Conservation (phyloP, 495 filamentous ascomycete genomes). For the Haplographium delicatum region DNA sequence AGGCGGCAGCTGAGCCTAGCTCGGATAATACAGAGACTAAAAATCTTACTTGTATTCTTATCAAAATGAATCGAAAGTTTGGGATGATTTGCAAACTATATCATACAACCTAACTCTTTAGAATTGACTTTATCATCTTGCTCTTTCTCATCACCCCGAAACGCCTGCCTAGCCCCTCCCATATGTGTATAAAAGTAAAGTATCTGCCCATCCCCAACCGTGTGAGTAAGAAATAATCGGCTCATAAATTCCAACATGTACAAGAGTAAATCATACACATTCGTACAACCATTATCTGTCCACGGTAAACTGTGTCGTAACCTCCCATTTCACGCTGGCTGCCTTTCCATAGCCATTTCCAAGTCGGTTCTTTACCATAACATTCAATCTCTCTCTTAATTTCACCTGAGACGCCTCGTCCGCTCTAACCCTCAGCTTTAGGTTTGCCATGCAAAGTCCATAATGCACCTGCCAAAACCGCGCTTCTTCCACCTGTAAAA, state of each 20-base stretch:
- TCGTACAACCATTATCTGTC: conserved; percentile 11
- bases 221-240: too few species aligned
- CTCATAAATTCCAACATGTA: not conserved
- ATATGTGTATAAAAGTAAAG: too few species aligned
- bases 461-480: conserved; percentile 99
- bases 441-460: conserved; percentile 88
- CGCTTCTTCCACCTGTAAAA: conserved; percentile 77
- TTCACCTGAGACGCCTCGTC: conserved; percentile 59
- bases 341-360: conserved; percentile 84
- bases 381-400: conserved; percentile 67
- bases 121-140: too few species aligned
- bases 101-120: too few species aligned
- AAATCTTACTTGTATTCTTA: too few species aligned
- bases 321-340: conserved; percentile 79
- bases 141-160: too few species aligned
- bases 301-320: conserved; percentile 39
- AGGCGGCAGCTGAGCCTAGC: too few species aligned
- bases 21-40: too few species aligned
- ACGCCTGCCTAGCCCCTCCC: too few species aligned
- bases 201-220: too few species aligned
- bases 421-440: conserved; percentile 68
- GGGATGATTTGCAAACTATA: too few species aligned
- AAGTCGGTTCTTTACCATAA: conserved; percentile 76
- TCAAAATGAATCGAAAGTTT: too few species aligned
- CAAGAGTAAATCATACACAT: conserved; percentile 4